Conservation (phyloP, 495 filamentous ascomycete genomes). For the Trichoderma asperelloides region DNA sequence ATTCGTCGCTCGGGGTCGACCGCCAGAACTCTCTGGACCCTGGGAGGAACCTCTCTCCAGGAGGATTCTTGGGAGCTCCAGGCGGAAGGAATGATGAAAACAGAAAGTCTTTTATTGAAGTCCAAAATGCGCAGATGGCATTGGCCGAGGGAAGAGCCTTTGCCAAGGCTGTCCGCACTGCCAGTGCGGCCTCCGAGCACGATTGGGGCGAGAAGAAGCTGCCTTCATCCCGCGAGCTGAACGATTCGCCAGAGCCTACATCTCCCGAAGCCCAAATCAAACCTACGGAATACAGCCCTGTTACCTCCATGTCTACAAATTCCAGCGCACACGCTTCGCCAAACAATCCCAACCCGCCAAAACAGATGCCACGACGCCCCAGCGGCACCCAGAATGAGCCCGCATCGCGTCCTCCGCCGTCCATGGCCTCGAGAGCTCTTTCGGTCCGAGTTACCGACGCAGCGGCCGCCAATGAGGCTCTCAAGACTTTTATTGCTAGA, state of each 20-base stretch:
- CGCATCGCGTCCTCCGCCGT: slow-evolving; percentile 12
- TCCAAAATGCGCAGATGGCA: slow-evolving; percentile 64
- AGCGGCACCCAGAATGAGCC: slow-evolving; percentile 20
- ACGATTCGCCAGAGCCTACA: slow-evolving; percentile 18
- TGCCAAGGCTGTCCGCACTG: slow-evolving; percentile 39
- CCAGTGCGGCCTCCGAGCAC: slow-evolving; percentile 18
- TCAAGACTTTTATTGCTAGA: slow-evolving; percentile 57
- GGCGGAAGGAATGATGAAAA: slow-evolving; percentile 25
- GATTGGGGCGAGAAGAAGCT: slow-evolving; percentile 17
- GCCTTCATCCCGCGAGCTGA: slow-evolving; percentile 11
- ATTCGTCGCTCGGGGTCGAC: not conserved
- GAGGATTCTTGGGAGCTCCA: not conserved
- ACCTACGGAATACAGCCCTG: slow-evolving; percentile 19
- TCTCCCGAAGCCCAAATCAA: slow-evolving; percentile 6
- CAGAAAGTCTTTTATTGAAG: slow-evolving; percentile 40
- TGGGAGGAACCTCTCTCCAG: not conserved
- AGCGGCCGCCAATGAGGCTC: slow-evolving; percentile 50
- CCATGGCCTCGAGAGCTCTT: slow-evolving; percentile 17
- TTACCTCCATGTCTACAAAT: slow-evolving; percentile 17
- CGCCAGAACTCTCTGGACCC: not conserved
- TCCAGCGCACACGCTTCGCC: slow-evolving; percentile 17
- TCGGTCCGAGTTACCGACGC: slow-evolving; percentile 25
- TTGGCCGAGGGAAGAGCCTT: slow-evolving; percentile 63
- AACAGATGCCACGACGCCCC: slow-evolving; percentile 15
- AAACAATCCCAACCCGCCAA: not conserved